Conservation (phyloP, 768 basidiomycete genomes). For the Pleurotus tuber-regium region DNA sequence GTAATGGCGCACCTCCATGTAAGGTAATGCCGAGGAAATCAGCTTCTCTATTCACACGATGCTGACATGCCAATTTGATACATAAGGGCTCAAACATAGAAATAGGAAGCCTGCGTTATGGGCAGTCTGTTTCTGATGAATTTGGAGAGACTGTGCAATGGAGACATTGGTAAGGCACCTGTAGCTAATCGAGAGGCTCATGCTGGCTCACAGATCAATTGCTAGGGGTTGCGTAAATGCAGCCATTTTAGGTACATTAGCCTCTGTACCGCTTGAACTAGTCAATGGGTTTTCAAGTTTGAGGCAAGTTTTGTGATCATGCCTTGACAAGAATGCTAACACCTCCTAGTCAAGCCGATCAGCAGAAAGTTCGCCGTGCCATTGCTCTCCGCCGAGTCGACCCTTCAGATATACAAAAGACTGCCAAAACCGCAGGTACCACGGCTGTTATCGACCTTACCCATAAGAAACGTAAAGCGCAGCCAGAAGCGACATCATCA, state of each 20-base stretch:
- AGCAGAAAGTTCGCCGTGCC: slow-evolving; percentile 59
- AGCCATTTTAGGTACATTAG: slow-evolving; percentile 49
- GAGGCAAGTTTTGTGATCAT: slow-evolving; percentile 31
- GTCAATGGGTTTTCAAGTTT: slow-evolving; percentile 52
- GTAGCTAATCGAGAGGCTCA: not conserved
- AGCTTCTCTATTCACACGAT: not conserved
- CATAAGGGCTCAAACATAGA: slow-evolving; percentile 45
- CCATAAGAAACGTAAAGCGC: slow-evolving; percentile 46
- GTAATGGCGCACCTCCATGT: slow-evolving; percentile 63
- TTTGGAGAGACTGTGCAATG: slow-evolving; percentile 69
- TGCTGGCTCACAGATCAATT: slow-evolving; percentile 9
- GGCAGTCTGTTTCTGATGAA: slow-evolving; percentile 38
- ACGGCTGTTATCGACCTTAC: slow-evolving; percentile 21
- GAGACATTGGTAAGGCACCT: slow-evolving; percentile 64
- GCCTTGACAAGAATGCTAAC: not conserved
- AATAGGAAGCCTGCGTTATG: slow-evolving; percentile 66
- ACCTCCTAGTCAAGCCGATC: slow-evolving; percentile 50
- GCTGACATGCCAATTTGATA: not conserved
- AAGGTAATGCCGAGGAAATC: slow-evolving; percentile 27
- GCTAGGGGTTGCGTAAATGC: slow-evolving; percentile 72
- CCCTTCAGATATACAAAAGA: slow-evolving; percentile 51
- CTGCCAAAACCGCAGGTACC: slow-evolving; percentile 29
- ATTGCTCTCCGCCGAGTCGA: slow-evolving; percentile 53
- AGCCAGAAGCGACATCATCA: slow-evolving; percentile 17
- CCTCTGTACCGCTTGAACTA: slow-evolving; percentile 35